Evolutionary conservation across 2,329 filamentous ascomycete species (phyloP).

Genomic region (Ophiocordyceps australis): DNA sequence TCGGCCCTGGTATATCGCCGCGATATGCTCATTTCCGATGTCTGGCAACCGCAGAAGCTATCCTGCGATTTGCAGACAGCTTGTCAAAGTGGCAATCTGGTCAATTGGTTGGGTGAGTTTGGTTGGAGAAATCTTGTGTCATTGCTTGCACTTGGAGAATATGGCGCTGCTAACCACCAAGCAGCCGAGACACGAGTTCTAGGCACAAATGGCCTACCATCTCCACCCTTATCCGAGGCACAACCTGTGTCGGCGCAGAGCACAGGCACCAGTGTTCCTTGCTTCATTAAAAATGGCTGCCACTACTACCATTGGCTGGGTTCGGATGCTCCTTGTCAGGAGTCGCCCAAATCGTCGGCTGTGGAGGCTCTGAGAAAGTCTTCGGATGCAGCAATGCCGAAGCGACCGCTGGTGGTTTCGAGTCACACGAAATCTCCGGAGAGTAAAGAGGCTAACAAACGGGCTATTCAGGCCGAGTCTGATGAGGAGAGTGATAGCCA

Average conservation of each 20-base stretch:
- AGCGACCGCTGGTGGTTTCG: too few relatives aligned
- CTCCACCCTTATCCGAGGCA: slow-evolving; percentile 6
- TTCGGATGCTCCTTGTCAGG: not conserved
- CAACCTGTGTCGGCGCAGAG: slow-evolving; percentile 6
- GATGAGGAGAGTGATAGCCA: too few relatives aligned
- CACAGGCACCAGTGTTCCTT: slow-evolving; percentile 5
- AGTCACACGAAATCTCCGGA: too few relatives aligned
- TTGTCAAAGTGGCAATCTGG: slow-evolving; percentile 8
- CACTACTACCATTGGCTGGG: slow-evolving; percentile 9
- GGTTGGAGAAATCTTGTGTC: too few relatives aligned
- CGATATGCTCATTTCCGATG: slow-evolving; percentile 7
- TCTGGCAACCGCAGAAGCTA: slow-evolving; percentile 2
- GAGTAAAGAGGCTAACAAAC: too few relatives aligned
- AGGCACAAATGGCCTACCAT: slow-evolving; percentile 10
- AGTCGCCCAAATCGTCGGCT: not conserved
- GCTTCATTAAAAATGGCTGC: slow-evolving; percentile 5
- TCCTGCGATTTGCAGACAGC: slow-evolving; percentile 10
- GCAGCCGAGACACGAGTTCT: slow-evolving; percentile 12
- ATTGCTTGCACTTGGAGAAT: too few relatives aligned
- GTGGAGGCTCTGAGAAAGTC: slow-evolving; percentile 11
- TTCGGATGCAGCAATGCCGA: slow-evolving; percentile 7
- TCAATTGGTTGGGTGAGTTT: slow-evolving; percentile 19
- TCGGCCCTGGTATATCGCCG: slow-evolving; percentile 15
- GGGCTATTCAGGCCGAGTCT: too few relatives aligned
- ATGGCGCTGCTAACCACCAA: slow-evolving; percentile 5